Conservation (phyloP, 1,139 yeast genomes). For the Candida sp. region DNA sequence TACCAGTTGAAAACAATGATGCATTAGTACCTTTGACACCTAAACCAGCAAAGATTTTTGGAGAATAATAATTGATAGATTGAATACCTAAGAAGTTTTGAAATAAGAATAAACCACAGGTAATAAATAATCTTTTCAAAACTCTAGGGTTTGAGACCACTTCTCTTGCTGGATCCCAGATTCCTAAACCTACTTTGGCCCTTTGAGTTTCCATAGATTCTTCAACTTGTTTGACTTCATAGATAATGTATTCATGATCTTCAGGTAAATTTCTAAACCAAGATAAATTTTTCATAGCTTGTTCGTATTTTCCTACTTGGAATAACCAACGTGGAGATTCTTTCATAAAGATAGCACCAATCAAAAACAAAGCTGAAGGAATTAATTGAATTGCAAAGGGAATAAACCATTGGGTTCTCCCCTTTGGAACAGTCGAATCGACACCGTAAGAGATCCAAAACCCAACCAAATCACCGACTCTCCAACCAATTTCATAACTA, state of each 20-base stretch:
- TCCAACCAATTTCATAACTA: conserved; percentile 42
- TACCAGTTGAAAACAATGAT: conserved; percentile 39
- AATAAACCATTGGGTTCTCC: conserved; percentile 37
- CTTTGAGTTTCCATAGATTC: conserved; percentile 25
- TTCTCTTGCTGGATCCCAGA: conserved; percentile 36
- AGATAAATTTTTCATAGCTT: conserved; percentile 31
- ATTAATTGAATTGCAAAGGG: conserved; percentile 43
- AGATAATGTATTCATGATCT: conserved; percentile 33
- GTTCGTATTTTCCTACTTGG: conserved; percentile 30
- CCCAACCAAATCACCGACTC: conserved; percentile 41
- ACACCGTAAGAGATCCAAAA: conserved; percentile 44
- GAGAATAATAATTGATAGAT: conserved; percentile 45
- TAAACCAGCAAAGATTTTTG: conserved; percentile 35
- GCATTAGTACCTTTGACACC: conserved; percentile 40
- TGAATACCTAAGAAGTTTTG: conserved; percentile 47
- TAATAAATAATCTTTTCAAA: conserved; percentile 27
- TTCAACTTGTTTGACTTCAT: conserved; percentile 30
- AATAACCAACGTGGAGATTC: conserved; percentile 42
- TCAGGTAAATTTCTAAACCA: conserved; percentile 38
- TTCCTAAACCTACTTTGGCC: conserved; percentile 30
- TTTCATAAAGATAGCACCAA: conserved; percentile 32
- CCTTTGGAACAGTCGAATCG: conserved; percentile 23
- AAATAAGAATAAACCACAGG: conserved; percentile 33
- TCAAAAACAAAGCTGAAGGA: conserved; percentile 37
- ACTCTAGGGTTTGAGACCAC: conserved; percentile 29